Evolutionary conservation across 352 stramenopile genomes (phyloP).

Genomic region (Peronosclerospora sorghi): DNA sequence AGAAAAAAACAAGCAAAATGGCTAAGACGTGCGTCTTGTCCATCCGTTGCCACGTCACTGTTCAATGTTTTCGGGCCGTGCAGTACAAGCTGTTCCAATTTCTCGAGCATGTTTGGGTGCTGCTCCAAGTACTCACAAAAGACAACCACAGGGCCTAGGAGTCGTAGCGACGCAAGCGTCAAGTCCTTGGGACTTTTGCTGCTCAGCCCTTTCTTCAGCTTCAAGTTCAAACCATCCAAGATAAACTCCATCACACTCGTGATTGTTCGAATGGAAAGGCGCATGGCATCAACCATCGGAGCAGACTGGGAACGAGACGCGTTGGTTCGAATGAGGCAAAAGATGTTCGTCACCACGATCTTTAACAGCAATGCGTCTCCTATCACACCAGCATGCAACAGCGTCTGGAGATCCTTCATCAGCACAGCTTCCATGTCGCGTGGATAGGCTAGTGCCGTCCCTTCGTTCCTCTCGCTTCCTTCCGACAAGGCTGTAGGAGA

Average conservation of each 20-base stretch:
- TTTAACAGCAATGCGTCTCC: slow-evolving; percentile 74
- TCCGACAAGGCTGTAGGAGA: slow-evolving; percentile 9
- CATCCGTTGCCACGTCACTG: slow-evolving; percentile 13
- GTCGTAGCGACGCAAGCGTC: slow-evolving; percentile 16
- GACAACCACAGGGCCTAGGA: slow-evolving; percentile 46
- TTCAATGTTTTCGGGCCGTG: slow-evolving; percentile 18
- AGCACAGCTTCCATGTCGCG: slow-evolving; percentile 58
- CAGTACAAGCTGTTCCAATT: slow-evolving; percentile 25
- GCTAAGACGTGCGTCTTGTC: slow-evolving; percentile 9
- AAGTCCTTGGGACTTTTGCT: slow-evolving; percentile 15
- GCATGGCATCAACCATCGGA: slow-evolving; percentile 34
- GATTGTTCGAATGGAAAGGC: slow-evolving; percentile 36
- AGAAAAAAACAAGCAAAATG: slow-evolving; percentile 32
- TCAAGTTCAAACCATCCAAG: slow-evolving; percentile 19
- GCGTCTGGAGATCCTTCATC: slow-evolving; percentile 41
- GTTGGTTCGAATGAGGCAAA: slow-evolving; percentile 41
- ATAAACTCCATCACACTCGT: slow-evolving; percentile 45
- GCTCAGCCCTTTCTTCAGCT: slow-evolving; percentile 8
- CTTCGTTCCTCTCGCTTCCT: slow-evolving; percentile 4
- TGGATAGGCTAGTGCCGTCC: slow-evolving; percentile 27
- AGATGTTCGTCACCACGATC: slow-evolving; percentile 69
- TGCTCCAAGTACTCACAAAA: slow-evolving; percentile 56
- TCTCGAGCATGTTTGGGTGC: slow-evolving; percentile 36
- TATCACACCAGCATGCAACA: slow-evolving; percentile 48
- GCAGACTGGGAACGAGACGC: slow-evolving; percentile 11